Conservation (phyloP, 2,329 filamentous ascomycete species). For the Cytospora paraplurivora region DNA sequence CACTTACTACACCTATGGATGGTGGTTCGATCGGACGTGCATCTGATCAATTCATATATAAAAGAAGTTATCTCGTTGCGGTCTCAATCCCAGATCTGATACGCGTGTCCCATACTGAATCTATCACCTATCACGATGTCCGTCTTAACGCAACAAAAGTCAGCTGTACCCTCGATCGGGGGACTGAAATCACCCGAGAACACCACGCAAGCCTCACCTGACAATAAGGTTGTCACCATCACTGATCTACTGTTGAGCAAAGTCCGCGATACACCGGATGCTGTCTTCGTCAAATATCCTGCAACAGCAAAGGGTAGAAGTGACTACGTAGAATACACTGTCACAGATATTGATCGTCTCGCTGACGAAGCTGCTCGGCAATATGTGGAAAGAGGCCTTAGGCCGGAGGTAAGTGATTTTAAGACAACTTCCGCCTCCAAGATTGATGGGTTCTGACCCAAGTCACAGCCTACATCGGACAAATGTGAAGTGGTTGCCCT, state of each 20-base stretch:
- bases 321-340: slow-evolving; percentile 25
- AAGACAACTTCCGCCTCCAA: no score
- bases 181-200: slow-evolving; percentile 4
- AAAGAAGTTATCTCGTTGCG: no score
- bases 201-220: not conserved
- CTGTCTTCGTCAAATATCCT: slow-evolving; percentile 23
- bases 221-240: slow-evolving; percentile 18
- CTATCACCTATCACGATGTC: slow-evolving; percentile 7
- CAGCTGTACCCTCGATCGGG: slow-evolving; percentile 3
- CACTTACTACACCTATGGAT: no score
- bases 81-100: no score
- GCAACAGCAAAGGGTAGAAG: slow-evolving; percentile 22
- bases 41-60: no score
- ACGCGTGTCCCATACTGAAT: no score
- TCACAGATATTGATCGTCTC: slow-evolving; percentile 20
- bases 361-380: slow-evolving; percentile 25
- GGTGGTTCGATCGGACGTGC: no score
- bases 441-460: not conserved
- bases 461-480: slow-evolving; percentile 22
- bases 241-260: slow-evolving; percentile 25
- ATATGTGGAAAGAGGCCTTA: slow-evolving; percentile 18
- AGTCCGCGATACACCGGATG: slow-evolving; percentile 21
- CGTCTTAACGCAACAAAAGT: slow-evolving; percentile 15
- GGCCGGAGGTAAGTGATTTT: slow-evolving; percentile 14
- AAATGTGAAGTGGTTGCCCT: slow-evolving; percentile 47